Evolutionary conservation across 768 basidiomycete species (phyloP).

Genomic region (Omphalotus guepiniiformis): DNA sequence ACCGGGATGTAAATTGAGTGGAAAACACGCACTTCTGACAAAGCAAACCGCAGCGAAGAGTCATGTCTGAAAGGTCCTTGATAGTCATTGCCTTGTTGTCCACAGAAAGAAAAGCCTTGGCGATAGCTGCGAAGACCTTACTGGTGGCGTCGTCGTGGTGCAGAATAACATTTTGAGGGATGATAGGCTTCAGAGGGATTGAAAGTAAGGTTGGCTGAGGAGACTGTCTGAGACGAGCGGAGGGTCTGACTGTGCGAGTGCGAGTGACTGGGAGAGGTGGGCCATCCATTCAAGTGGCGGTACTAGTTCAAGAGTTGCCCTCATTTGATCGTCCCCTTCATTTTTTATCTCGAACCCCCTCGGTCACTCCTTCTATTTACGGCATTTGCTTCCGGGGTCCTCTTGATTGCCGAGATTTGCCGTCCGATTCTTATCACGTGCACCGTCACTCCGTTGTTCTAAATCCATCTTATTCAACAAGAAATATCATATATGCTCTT

Average conservation of each 20-base stretch:
- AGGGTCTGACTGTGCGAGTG: constrained; percentile 37
- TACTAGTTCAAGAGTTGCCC: no score
- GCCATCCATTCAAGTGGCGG: neutral
- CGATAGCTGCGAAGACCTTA: constrained; percentile 72
- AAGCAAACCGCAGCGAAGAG: constrained; percentile 56
- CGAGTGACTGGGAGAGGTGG: constrained; percentile 8
- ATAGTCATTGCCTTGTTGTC: constrained; percentile 84
- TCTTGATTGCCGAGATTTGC: no score
- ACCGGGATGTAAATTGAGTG: constrained; percentile 9
- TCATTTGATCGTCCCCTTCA: no score
- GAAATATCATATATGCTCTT: no score
- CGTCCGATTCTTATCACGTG: no score
- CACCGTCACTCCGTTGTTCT: no score
- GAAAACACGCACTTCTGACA: constrained; percentile 66
- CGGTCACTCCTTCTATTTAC: no score
- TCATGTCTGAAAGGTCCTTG: constrained; percentile 77
- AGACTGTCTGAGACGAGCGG: constrained; percentile 44
- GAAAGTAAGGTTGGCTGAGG: constrained; percentile 28
- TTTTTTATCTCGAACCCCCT: no score
- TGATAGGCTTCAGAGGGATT: constrained; percentile 35
- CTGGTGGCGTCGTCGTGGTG: constrained; percentile 71
- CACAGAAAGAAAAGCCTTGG: constrained; percentile 68
- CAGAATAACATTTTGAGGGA: constrained; percentile 59
- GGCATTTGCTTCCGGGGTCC: no score
- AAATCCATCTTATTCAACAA: no score